phyloP scores from a whole-genome alignment of 1,284 basidiomycete species.

The Pseudozyma flocculosa region DNA sequence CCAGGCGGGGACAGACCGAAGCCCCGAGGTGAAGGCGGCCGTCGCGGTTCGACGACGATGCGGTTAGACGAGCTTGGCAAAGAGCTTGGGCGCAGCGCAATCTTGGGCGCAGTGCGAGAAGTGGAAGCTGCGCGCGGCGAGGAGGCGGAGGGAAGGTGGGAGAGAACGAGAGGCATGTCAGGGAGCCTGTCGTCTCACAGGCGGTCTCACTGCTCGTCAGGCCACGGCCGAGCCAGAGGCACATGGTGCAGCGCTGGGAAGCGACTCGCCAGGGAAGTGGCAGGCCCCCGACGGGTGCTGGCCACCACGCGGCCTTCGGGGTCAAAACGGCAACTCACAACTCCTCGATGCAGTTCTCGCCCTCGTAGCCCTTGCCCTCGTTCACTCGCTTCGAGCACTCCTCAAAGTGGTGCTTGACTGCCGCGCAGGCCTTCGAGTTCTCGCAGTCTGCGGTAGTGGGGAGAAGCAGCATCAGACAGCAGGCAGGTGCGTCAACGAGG shows the following conservation, averaged over 20 bases:
- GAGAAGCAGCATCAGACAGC: background rate
- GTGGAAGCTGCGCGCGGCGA: slow-evolving; percentile 20
- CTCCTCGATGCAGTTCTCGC: slow-evolving; percentile 57
- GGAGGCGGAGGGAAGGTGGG: slow-evolving; percentile 4
- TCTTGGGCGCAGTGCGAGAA: slow-evolving; percentile 53
- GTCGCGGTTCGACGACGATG: too few species aligned
- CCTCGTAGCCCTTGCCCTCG: slow-evolving; percentile 53
- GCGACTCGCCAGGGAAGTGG: too few species aligned
- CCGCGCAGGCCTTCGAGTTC: slow-evolving; percentile 51
- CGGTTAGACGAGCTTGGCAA: slow-evolving; percentile 49
- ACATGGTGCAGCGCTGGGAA: too few species aligned
- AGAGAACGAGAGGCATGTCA: background rate
- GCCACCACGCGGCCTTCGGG: too few species aligned
- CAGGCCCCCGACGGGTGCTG: too few species aligned
- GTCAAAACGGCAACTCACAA: too few species aligned
- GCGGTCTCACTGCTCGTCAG: too few species aligned
- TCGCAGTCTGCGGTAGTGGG: slow-evolving; percentile 44
- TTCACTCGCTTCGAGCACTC: slow-evolving; percentile 55
- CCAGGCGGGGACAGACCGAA: too few species aligned
- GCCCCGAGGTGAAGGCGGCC: too few species aligned
- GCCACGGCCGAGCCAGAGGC: too few species aligned
- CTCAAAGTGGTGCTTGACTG: slow-evolving; percentile 56
- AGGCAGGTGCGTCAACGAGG: too few species aligned
- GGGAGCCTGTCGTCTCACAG: too few species aligned
- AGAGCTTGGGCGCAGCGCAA: slow-evolving; percentile 54